phyloP scores from a whole-genome alignment of 352 stramenopile genomes.

The Phytophthora multivora region DNA sequence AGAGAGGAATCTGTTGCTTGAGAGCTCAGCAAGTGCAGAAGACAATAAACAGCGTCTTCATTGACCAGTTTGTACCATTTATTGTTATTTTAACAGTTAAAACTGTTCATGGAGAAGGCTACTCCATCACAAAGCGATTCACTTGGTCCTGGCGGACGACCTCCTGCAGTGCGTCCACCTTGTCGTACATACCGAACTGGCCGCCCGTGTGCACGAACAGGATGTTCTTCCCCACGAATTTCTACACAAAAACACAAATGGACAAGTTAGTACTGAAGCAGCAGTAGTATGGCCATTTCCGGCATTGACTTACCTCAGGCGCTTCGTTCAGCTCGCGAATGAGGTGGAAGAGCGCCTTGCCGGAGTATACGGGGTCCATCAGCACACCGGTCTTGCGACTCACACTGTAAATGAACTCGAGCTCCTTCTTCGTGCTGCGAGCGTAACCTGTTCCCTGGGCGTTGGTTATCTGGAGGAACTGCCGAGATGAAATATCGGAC shows the following conservation, averaged over 20 bases:
- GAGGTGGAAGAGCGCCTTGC: constrained; percentile 86
- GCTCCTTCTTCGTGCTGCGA: constrained; percentile 73
- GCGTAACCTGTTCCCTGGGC: constrained; percentile 84
- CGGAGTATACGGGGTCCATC: constrained; percentile 89
- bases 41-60: neutral
- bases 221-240: constrained; percentile 84
- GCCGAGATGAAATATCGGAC: constrained; percentile 49
- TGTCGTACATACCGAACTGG: constrained; percentile 92
- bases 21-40: neutral
- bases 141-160: constrained; percentile 55
- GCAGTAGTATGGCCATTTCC: neutral
- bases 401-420: constrained; percentile 77
- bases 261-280: constrained; percentile 1
- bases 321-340: constrained; percentile 75
- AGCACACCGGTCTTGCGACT: constrained; percentile 77
- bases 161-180: constrained; percentile 73
- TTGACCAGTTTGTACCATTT: no score
- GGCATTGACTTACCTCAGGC: constrained; percentile 47
- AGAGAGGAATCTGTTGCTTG: neutral
- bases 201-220: constrained; percentile 93
- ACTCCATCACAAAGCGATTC: constrained; percentile 68
- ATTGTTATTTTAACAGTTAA: no score
- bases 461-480: constrained; percentile 84
- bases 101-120: neutral
- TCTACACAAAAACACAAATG: constrained; percentile 37